Percentiles rank a stretch among this genome's conserved stretches.
Conservation (phyloP, 352 stramenopile genomes). For the Pythium dissimile region DNA sequence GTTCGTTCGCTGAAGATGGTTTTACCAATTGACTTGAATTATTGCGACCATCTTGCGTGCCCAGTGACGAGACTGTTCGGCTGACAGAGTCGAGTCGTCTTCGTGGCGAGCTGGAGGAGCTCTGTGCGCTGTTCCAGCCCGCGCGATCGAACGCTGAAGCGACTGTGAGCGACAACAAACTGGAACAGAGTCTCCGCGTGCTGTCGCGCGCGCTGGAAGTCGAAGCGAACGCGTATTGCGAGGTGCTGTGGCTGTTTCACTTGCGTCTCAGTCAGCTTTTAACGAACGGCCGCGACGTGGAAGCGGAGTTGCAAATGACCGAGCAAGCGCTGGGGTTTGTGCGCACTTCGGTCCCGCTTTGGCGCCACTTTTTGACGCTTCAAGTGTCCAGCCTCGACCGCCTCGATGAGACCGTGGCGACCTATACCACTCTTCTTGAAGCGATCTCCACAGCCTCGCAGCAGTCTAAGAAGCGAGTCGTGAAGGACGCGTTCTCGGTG, state of each 20-base stretch:
- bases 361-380: conserved; percentile 27
- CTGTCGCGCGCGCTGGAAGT: conserved; percentile 34
- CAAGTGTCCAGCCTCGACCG: neutral
- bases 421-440: neutral
- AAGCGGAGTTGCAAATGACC: conserved; percentile 25
- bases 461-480: neutral
- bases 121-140: conserved; percentile 15
- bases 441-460: conserved; percentile 6
- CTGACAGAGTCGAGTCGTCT: conserved; percentile 16
- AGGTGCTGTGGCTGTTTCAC: conserved; percentile 33
- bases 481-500: conserved; percentile 17
- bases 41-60: neutral
- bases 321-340: conserved; percentile 34
- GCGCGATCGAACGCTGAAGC: neutral
- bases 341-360: conserved; percentile 23
- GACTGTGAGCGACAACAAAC: conserved; percentile 3
- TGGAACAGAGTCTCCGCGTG: conserved; percentile 25
- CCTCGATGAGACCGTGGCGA: neutral
- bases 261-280: conserved; percentile 25
- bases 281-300: conserved; percentile 6
- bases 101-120: conserved; percentile 14
- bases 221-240: conserved; percentile 35
- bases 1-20: too few species aligned
- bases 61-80: conserved; percentile 24
- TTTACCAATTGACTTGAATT: neutral